A percentile compares a stretch with the other conserved stretches of the same genome.
Evolutionary conservation across 106 monocot genomes (phyloP).

Genomic region (Dioscorea zingiberensis): DNA sequence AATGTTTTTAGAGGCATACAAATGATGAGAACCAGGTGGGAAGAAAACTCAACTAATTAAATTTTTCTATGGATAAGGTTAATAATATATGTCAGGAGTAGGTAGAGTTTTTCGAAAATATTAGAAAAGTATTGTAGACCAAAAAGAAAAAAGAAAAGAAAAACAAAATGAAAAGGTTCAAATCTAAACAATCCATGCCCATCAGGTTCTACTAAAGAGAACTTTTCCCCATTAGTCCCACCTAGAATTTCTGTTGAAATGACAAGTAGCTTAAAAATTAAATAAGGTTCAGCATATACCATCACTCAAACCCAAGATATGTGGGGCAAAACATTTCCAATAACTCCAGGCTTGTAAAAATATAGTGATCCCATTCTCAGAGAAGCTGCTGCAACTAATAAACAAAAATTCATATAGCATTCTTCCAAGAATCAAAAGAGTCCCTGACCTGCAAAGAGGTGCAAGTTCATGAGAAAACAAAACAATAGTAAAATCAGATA

Average conservation of each 20-base stretch:
- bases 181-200: too few relatives aligned
- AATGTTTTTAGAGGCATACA: too few relatives aligned
- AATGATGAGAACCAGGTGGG: too few relatives aligned
- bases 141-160: not conserved
- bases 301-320: conserved; percentile 43
- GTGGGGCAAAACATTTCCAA: conserved; percentile 59
- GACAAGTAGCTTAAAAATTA: too few relatives aligned
- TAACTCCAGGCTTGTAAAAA: conserved; percentile 67
- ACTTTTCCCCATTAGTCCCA: too few relatives aligned
- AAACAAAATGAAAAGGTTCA: not conserved
- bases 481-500: not conserved
- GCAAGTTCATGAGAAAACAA: not conserved
- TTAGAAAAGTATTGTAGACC: not conserved
- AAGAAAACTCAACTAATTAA: too few relatives aligned
- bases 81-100: too few relatives aligned
- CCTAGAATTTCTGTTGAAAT: too few relatives aligned
- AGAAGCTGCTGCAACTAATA: conserved; percentile 50
- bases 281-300: conserved; percentile 34
- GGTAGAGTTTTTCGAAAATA: too few relatives aligned
- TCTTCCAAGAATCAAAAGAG: conserved; percentile 61
- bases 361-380: conserved; percentile 43
- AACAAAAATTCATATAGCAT: conserved; percentile 77
- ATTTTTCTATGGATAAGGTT: too few relatives aligned
- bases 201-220: too few relatives aligned
- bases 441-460: conserved; percentile 61